Conservation (phyloP, 371 early-diverging fungal genomes). For the Agmasoma carcini region DNA sequence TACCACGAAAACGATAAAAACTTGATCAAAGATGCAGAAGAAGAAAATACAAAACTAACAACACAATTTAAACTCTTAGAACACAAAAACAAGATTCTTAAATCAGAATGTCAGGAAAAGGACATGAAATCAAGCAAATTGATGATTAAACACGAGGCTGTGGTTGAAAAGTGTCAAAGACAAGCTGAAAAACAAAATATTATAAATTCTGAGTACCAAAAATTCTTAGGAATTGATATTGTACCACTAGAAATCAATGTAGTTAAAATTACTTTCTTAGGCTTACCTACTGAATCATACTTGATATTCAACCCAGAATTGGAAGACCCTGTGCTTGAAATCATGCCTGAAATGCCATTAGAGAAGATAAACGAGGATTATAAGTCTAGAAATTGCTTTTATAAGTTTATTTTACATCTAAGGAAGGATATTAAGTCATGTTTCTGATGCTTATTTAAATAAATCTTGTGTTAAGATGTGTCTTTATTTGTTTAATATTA, state of each 20-base stretch:
- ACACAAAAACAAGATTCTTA: neutral
- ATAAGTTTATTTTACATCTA: slow-evolving; percentile 13
- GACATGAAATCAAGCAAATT: slow-evolving; percentile 3
- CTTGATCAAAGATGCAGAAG: no score
- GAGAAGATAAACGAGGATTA: slow-evolving; percentile 19
- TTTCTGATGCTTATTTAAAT: neutral
- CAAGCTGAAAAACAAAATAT: neutral
- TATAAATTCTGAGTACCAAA: slow-evolving; percentile 8
- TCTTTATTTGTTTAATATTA: neutral
- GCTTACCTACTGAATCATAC: slow-evolving; percentile 19
- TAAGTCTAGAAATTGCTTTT: slow-evolving; percentile 14
- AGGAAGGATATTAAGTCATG: slow-evolving; percentile 23
- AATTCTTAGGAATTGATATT: slow-evolving; percentile 33
- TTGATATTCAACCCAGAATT: slow-evolving; percentile 17
- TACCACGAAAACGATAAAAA: no score
- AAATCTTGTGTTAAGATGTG: neutral
- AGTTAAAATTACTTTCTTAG: slow-evolving; percentile 24
- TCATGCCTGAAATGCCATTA: slow-evolving; percentile 22
- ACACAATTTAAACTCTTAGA: neutral
- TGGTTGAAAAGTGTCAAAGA: slow-evolving; percentile 7
- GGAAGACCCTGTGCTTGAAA: slow-evolving; percentile 14
- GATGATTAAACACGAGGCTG: neutral
- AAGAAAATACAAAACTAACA: neutral
- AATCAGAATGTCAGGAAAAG: slow-evolving; percentile 1
- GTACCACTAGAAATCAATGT: slow-evolving; percentile 4